Conservation (phyloP, 345 rosid species). For the Rhodamnia argentea region DNA sequence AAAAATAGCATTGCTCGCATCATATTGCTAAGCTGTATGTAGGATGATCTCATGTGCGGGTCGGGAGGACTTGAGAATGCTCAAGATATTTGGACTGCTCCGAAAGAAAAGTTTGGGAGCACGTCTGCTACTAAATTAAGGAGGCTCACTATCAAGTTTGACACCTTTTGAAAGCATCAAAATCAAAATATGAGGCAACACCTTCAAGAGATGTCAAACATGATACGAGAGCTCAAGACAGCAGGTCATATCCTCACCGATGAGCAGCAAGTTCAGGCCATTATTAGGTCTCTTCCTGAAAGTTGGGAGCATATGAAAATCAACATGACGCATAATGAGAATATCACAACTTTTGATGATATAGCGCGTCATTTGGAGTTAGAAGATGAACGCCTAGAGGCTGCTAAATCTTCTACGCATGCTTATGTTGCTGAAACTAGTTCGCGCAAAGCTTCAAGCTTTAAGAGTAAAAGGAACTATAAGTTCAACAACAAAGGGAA, state of each 20-base stretch:
- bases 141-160: background rate
- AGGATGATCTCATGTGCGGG: no score
- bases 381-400: background rate
- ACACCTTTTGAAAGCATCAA: background rate
- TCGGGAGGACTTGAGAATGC: background rate
- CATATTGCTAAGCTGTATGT: background rate
- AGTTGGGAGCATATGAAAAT: background rate
- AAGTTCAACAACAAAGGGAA: background rate
- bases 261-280: background rate
- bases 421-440: background rate
- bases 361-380: background rate
- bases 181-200: background rate
- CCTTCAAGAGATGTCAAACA: background rate
- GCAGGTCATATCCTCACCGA: accelerated
- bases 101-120: background rate
- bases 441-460: background rate
- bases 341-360: background rate
- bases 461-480: background rate
- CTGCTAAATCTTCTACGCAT: background rate
- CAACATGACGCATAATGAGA: background rate
- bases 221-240: background rate
- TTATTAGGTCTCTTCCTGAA: background rate
- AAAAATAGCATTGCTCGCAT: background rate
- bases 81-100: background rate
- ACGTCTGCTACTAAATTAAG: background rate